Evolutionary conservation across 169 alveolate genomes (phyloP).

Genomic region (Nephromyces sp.): DNA sequence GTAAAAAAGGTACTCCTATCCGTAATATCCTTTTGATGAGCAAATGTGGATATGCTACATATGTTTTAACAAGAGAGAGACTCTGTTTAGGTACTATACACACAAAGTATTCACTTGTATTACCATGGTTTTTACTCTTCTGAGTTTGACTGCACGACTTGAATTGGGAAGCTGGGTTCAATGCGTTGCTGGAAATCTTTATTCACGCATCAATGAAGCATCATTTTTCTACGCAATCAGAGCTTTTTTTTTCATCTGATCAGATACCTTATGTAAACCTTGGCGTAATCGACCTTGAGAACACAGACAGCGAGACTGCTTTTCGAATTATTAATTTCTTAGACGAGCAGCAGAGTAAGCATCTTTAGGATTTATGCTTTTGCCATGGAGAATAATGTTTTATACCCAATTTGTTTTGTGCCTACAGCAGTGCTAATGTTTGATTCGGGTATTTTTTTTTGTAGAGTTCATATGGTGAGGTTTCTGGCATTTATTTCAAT

Average conservation of each 20-base stretch:
- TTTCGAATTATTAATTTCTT: slow-evolving; percentile 67
- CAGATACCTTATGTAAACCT: slow-evolving; percentile 66
- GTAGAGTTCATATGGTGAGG: neutral
- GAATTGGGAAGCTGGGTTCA: neutral
- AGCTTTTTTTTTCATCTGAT: neutral
- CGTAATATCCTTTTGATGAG: no score
- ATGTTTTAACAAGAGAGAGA: no score
- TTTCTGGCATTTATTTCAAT: neutral
- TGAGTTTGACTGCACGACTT: neutral
- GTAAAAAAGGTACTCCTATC: no score
- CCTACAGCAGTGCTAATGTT: neutral
- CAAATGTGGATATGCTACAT: no score
- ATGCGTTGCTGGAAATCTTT: neutral
- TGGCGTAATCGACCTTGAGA: slow-evolving; percentile 71
- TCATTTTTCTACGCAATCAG: no score
- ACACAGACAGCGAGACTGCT: slow-evolving; percentile 77
- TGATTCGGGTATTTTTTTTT: neutral
- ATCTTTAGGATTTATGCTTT: neutral
- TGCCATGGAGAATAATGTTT: no score
- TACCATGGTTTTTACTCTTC: neutral
- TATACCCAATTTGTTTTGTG: neutral
- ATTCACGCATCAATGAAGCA: no score
- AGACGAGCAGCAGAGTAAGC: slow-evolving; percentile 60
- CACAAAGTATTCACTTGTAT: neutral
- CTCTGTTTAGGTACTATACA: no score